These are phyloP conservation scores for Stellera chamaejasme DNA, from an alignment of 345 rosid genomes.

Conservation along the genomic window DNA sequence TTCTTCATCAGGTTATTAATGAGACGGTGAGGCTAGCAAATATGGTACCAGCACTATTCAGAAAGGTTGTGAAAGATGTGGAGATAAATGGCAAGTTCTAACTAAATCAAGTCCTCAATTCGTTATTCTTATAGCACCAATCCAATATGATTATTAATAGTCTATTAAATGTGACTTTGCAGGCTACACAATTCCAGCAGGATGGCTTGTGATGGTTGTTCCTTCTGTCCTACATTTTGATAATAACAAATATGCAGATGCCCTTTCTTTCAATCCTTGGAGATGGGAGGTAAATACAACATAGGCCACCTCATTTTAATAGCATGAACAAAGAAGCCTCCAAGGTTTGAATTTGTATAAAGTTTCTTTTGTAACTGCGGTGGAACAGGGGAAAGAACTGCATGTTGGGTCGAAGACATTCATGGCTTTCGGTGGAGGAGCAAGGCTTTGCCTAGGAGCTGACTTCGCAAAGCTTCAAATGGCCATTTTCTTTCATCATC, in stretches of 20 bases:
- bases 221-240: conserved; percentile 25
- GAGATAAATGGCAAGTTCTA: conserved; percentile 21
- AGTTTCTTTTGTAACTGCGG: no score
- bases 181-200: conserved; percentile 38
- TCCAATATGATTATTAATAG: neutral
- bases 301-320: no score
- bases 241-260: conserved; percentile 22
- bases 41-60: conserved; percentile 23
- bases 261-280: conserved; percentile 33
- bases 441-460: conserved; percentile 37
- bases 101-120: neutral
- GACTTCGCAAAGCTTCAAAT: conserved; percentile 30
- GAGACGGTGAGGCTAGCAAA: conserved; percentile 37
- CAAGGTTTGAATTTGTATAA: no score
- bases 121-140: neutral
- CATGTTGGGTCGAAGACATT: conserved; percentile 29
- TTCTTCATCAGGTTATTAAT: conserved; percentile 32
- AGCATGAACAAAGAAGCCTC: no score
- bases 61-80: conserved; percentile 29
- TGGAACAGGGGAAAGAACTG: conserved; percentile 20
- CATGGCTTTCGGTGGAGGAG: conserved; percentile 46
- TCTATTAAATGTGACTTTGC: neutral
- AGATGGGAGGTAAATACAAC: conserved; percentile 33
- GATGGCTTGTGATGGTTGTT: conserved; percentile 31
- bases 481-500: conserved; percentile 27